Evolutionary conservation across 495 filamentous ascomycete species (phyloP), one percentile per base, ranked within the genome.

Genomic region (Pseudotulostoma volvatum): DNA sequence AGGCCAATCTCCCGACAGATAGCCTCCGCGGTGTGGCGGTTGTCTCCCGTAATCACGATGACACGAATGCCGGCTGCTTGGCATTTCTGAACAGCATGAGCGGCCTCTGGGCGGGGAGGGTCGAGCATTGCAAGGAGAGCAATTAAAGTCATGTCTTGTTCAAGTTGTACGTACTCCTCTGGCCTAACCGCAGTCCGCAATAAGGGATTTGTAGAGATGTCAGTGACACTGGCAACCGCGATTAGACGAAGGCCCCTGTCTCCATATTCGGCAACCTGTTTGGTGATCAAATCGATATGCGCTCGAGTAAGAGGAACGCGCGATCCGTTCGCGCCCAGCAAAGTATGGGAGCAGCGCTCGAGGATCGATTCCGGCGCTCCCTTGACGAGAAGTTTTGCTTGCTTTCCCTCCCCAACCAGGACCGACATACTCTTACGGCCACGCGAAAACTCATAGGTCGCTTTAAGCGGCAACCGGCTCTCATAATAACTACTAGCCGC

Each of bases 391-490:
- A 99, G 77, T 52, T 78, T 81, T 55, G 88, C 71, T 23, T 74
- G 55, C 31, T 65, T 66, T 34, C 67, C 73, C 33, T 70, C 62
- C 38, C 79, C 76, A 34, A 90, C 80, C 13, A 95, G 71, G 19
- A 96, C 92, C 18, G 92, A 99, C 92, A 99, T 99, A 54, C 92
- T 96, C 70, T 99, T 99, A 15, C 92, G 73, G 56, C 96, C 92
- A 51, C 92, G 77, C 3, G 92, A 96, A 60, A 99, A 99, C 54
- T 99, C 92, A 44, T 87, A 99, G 9, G 84, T 93, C 1, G 87
- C 77, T 40, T 93, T 69, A 38, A 77, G 73, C 21, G 76, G 74
- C 35, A 73, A 69, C 48, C 70, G 68, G 39, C 74, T 63, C 62
- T 93, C 88, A 53, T 92, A 95, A 66, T 79, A 82, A 30, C 74